These are phyloP conservation scores for Ambispora gerdemannii DNA, from an alignment of 192 early-diverging fungal species.

Conservation along the genomic window DNA sequence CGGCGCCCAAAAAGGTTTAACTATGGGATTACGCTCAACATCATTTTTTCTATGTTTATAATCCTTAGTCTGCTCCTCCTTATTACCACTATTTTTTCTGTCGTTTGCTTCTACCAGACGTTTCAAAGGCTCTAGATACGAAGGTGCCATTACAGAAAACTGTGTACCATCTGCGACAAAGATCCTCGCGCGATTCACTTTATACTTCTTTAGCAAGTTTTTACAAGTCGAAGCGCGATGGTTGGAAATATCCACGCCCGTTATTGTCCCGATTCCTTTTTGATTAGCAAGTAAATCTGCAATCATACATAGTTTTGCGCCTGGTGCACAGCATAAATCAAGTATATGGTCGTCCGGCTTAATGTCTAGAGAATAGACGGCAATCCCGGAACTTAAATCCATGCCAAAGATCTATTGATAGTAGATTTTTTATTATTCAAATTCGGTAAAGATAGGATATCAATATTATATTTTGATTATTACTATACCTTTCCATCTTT, in stretches of 20 bases:
- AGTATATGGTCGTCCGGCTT: constrained; percentile 79
- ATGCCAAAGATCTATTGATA: constrained; percentile 61
- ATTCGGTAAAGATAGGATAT: constrained; percentile 1
- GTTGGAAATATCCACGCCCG: constrained; percentile 83
- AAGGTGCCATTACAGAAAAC: constrained; percentile 72
- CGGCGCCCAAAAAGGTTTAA: constrained; percentile 74
- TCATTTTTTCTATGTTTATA: background rate
- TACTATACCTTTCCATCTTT: constrained; percentile 36
- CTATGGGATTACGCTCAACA: too few relatives aligned
- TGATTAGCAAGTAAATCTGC: constrained; percentile 62
- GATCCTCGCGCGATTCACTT: constrained; percentile 56
- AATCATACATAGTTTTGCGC: constrained; percentile 83
- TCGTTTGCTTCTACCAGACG: constrained; percentile 1
- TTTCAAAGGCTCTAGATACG: constrained; percentile 20
- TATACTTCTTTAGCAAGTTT: constrained; percentile 69
- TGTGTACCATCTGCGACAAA: constrained; percentile 81
- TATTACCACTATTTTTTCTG: background rate
- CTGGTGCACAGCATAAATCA: constrained; percentile 84
- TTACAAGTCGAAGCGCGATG: constrained; percentile 75
- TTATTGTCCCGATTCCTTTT: constrained; percentile 77
- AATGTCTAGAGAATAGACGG: constrained; percentile 73
- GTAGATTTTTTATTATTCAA: constrained; percentile 14
- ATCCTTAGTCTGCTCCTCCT: constrained; percentile 18
- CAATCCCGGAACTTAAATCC: constrained; percentile 83
- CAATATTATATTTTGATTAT: too few relatives aligned